Conservation (phyloP, 2,329 filamentous ascomycete species). For the Fusarium bulbicola region DNA sequence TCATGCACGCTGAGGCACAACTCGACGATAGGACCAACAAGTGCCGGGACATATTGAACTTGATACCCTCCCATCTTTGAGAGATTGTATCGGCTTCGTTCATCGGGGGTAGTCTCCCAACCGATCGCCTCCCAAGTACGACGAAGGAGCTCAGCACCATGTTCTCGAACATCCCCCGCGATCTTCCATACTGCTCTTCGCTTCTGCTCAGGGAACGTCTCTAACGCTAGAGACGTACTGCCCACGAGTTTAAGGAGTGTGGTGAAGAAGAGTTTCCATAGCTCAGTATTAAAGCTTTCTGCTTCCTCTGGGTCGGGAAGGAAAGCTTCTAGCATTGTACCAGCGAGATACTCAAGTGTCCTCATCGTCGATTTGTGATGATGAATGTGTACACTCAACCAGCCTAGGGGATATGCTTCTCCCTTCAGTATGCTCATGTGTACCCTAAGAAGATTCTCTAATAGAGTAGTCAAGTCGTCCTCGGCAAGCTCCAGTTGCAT, state of each 20-base stretch:
- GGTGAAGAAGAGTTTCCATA: conserved; percentile 94
- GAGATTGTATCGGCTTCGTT: conserved; percentile 79
- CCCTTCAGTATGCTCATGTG: conserved; percentile 90
- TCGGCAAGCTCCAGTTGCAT: conserved; percentile 80
- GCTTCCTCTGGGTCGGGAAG: conserved; percentile 91
- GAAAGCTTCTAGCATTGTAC: conserved; percentile 82
- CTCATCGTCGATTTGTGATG: conserved; percentile 91
- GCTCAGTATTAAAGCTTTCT: conserved; percentile 88
- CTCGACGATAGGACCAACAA: conserved; percentile 91
- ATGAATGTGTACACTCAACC: conserved; percentile 93
- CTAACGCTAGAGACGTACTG: conserved; percentile 86
- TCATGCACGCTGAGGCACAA: conserved; percentile 96
- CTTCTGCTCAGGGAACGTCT: conserved; percentile 98
- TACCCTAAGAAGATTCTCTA: conserved; percentile 83
- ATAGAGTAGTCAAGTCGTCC: conserved; percentile 76
- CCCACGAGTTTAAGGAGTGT: conserved; percentile 89
- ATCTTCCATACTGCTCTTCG: conserved; percentile 98
- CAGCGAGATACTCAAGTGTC: conserved; percentile 82
- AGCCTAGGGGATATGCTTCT: conserved; percentile 87
- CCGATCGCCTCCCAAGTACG: conserved; percentile 95
- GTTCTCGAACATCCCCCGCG: conserved; percentile 92
- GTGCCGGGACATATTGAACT: conserved; percentile 93
- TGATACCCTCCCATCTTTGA: conserved; percentile 94
- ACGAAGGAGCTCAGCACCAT: conserved; percentile 85
- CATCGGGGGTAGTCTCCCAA: conserved; percentile 89